Evolutionary conservation across 345 rosid species (phyloP), one percentile per base, ranked within the genome.

Genomic region (Sonneratia caseolaris): DNA sequence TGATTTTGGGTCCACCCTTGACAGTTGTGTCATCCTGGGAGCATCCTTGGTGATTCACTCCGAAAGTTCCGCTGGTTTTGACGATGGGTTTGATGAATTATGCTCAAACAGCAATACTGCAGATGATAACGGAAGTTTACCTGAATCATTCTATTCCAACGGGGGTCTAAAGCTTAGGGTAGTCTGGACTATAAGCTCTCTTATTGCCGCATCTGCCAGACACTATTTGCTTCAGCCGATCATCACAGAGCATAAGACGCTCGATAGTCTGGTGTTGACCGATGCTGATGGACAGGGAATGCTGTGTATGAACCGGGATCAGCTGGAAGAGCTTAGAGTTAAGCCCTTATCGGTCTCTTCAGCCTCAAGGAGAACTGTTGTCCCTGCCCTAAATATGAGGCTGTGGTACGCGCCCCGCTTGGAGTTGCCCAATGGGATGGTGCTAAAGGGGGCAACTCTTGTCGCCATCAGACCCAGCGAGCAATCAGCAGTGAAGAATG

Each of bases 161-260:
- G 97, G 98, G 45, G 97, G 96, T 9, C 71, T 95, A 76, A 95
- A 95, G 77, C 77, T 92, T 66, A 84, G 98, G 69, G 98, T 95
- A 12, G 99, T 92, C 66, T 47, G 51, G 51, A 47, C 51, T 47
- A 47, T 47, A 47, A 47, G 51, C 51, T 47, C 51, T 47, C 73
- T 95, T 77, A 95, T 95, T 53, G 96, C 98, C n/a, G 97, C 99
- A n/a, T 92, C 99, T 3, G 98, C 99, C 0, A 75, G 98, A 71
- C 99, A 95, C 74, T 90, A 89, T 75, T 80, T 95, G 79, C 83
- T 95, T 24, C 99, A 92, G 48, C 97, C 96, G 0, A 95, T 95
- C 32, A 92, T 89, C 14, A 79, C 96, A 0, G 99, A 90, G 79
- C 99, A 95, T 73, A 89, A 84, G 86, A 92, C 90, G 1, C 89